Percentiles rank a stretch among this genome's conserved stretches.
Evolutionary conservation across 2,329 filamentous ascomycete genomes (phyloP).

Genomic region (Byssochlamys sp.): DNA sequence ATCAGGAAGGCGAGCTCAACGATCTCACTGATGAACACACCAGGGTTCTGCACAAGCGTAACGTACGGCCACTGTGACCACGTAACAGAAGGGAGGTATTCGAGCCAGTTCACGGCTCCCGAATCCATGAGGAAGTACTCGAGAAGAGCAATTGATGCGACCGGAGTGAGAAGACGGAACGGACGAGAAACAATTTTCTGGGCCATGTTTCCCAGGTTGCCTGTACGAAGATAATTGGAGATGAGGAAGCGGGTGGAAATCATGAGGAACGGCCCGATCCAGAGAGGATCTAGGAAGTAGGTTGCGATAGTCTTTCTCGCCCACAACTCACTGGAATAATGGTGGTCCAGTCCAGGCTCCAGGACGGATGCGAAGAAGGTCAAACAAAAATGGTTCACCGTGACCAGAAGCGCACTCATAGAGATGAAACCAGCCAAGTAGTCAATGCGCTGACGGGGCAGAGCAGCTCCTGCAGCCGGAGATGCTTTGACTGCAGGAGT

Average conservation of each 20-base stretch:
- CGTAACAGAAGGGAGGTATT: constrained; percentile 38
- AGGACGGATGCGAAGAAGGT: constrained; percentile 37
- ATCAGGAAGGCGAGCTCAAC: constrained; percentile 39
- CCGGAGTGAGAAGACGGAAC: constrained; percentile 40
- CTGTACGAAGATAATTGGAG: constrained; percentile 33
- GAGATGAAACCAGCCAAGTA: constrained; percentile 40
- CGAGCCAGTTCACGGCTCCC: constrained; percentile 34
- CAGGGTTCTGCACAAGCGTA: constrained; percentile 30
- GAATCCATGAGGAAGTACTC: constrained; percentile 41
- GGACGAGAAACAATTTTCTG: constrained; percentile 37
- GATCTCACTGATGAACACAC: constrained; percentile 36
- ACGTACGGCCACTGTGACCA: constrained; percentile 43
- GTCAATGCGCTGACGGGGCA: constrained; percentile 25
- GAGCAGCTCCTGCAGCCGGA: not conserved
- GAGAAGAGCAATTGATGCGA: constrained; percentile 33
- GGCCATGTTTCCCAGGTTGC: constrained; percentile 35
- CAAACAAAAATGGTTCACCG: constrained; percentile 37
- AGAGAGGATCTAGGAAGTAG: constrained; percentile 38
- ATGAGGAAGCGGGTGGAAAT: constrained; percentile 40
- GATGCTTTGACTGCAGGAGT: not conserved
- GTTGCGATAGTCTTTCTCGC: constrained; percentile 34
- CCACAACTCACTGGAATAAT: constrained; percentile 34
- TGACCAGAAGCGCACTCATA: constrained; percentile 36
- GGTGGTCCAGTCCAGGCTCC: constrained; percentile 24
- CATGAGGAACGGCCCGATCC: constrained; percentile 42